Percentiles rank a stretch among this genome's conserved stretches.
phyloP scores from a whole-genome alignment of 208 protist species.

The Trichomonas vaginalis region DNA sequence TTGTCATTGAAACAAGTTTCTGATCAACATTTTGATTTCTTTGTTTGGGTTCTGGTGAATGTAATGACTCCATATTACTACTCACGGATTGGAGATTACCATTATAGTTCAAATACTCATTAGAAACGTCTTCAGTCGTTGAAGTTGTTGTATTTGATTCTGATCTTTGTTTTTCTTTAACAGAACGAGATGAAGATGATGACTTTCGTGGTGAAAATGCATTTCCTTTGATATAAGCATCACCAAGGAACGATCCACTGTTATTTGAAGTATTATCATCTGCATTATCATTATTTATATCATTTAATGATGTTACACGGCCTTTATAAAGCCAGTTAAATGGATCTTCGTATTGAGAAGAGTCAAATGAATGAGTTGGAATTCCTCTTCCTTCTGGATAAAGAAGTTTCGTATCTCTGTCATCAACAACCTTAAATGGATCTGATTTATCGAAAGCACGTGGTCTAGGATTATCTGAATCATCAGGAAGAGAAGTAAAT shows the following conservation, averaged over 20 bases:
- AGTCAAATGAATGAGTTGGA: neutral
- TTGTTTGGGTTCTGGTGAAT: neutral
- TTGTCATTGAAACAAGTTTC: neutral
- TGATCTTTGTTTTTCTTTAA: neutral
- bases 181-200: neutral
- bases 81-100: neutral
- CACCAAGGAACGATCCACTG: neutral
- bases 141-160: neutral
- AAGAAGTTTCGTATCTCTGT: neutral
- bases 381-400: neutral
- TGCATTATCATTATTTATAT: neutral
- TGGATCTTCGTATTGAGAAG: neutral
- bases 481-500: neutral
- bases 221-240: neutral
- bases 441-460: neutral
- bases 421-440: neutral
- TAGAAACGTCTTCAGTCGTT: neutral
- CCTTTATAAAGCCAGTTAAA: neutral
- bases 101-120: neutral
- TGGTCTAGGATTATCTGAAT: neutral
- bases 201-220: neutral
- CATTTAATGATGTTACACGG: neutral
- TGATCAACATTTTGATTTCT: too few relatives aligned
- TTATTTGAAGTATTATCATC: neutral
- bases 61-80: neutral